Conservation (phyloP, 202 grass and related monocot species). For the Setaria viridis region DNA sequence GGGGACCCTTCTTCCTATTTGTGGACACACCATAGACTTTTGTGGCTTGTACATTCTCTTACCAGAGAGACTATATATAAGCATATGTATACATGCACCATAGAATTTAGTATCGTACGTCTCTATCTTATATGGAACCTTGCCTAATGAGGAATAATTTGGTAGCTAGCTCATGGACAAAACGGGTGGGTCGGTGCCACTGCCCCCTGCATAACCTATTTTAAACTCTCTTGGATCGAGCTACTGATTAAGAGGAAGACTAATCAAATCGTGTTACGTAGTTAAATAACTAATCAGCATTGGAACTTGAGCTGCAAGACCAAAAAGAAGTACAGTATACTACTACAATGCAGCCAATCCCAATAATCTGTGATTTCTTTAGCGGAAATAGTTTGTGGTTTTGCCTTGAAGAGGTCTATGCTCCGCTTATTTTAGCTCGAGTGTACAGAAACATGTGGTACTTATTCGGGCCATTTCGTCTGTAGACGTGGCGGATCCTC, state of each 20-base stretch:
- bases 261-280: constrained; percentile 4
- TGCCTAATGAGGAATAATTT: constrained; percentile 44
- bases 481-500: constrained; percentile 34
- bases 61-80: not conserved
- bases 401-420: not conserved
- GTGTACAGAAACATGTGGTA: constrained; percentile 28
- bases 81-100: not conserved
- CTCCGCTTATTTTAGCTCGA: constrained; percentile 1
- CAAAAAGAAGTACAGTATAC: not conserved
- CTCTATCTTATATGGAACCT: not conserved
- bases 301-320: constrained; percentile 26
- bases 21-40: not conserved
- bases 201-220: not conserved
- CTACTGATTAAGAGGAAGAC: constrained; percentile 14
- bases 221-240: constrained; percentile 28
- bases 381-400: too few relatives aligned
- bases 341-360: not conserved
- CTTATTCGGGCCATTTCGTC: not conserved
- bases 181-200: constrained; percentile 3
- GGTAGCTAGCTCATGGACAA: constrained; percentile 32
- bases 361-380: constrained; percentile 6
- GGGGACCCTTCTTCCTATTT: constrained; percentile 22
- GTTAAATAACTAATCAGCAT: constrained; percentile 46
- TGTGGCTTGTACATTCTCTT: not conserved
- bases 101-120: constrained; percentile 5